Base-by-base conservation (phyloP, 2,329 filamentous ascomycete genomes). In the Coniochaeta sp. region DNA sequence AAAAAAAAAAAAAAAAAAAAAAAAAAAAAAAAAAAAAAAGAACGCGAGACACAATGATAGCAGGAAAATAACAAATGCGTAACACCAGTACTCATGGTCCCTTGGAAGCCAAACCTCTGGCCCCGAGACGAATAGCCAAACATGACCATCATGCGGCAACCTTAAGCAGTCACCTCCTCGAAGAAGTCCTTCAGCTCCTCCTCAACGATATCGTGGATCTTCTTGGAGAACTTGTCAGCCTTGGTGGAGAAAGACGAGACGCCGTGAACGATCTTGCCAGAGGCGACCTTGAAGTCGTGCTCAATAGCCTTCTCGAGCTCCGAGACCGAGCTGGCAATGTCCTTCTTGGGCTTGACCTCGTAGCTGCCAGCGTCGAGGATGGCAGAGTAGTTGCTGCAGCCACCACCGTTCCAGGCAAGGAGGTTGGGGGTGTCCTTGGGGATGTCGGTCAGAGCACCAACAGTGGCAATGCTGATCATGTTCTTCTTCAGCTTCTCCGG, bases 391-490 rank as follows among this genome's bases (percentile, higher is more conserved):
- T 99, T 96, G 80, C 84, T 87, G 73, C 86, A 89, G 72, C 95
- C 95, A 79, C 92, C 96, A 74, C 96, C 95, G 85, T 99, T 99
- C 93, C 93, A 99, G 76, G 93, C 93, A 64, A 99, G 91, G 72
- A 96, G 82, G 85, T 99, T 99, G 74, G 87, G 87, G 68, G 96
- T 99, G 74, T 90, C 87, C 58, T 80, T 81, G 65, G 93, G 93
- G 58, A 99, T 88, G 69, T 96, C 92, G 67, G 81, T 82, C 60
- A 99, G 87, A 66, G 86, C 85, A 72, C 82, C 89, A 70, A 86
- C 76, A 64, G 95, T 98, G 68, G 89, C 91, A 68, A 98, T 86
- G 67, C 83, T 81, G 73, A 99, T 87, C 67, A 99, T 80, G 78
- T 87, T 89, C 68, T 87, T 82, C 90, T 99, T 99, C 71, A 99